Conservation (phyloP, 2,329 filamentous ascomycete species). For the Botrytis tulipae region DNA sequence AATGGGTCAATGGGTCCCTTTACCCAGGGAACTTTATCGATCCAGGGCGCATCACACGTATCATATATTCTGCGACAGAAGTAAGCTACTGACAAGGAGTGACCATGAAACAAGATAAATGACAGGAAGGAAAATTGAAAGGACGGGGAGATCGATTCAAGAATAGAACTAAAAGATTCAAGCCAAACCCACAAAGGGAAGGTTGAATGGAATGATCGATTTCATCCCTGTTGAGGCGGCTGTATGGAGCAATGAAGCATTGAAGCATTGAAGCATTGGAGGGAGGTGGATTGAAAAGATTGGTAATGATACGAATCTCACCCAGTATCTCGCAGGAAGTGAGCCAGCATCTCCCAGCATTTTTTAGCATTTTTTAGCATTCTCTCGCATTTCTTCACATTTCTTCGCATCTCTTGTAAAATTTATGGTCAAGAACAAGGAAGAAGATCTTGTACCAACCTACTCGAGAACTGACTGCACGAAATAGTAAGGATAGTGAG, state of each 20-base stretch:
- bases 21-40: conserved; percentile 28
- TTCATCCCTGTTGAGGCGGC: conserved; percentile 13
- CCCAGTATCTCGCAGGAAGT: neutral
- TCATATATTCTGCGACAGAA: conserved; percentile 37
- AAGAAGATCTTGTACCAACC: neutral
- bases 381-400: neutral
- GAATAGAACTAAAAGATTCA: neutral
- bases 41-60: conserved; percentile 35
- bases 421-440: neutral
- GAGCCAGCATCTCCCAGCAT: neutral
- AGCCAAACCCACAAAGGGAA: conserved; percentile 15
- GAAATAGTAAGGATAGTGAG: neutral
- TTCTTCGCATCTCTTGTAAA: neutral
- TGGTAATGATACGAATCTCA: neutral
- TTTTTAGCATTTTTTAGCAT: neutral
- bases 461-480: neutral
- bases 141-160: conserved; percentile 19
- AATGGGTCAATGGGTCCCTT: conserved; percentile 2
- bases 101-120: conserved; percentile 30
- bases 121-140: conserved; percentile 29
- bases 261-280: neutral
- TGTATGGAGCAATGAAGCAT: neutral
- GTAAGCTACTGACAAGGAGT: conserved; percentile 32
- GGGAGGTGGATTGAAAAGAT: neutral
- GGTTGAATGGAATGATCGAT: conserved; percentile 1